Percentiles rank a stretch among this genome's conserved stretches.
These are phyloP conservation scores for Penicillium olsonii DNA, from an alignment of 2,329 filamentous ascomycete genomes.

Conservation along the genomic window DNA sequence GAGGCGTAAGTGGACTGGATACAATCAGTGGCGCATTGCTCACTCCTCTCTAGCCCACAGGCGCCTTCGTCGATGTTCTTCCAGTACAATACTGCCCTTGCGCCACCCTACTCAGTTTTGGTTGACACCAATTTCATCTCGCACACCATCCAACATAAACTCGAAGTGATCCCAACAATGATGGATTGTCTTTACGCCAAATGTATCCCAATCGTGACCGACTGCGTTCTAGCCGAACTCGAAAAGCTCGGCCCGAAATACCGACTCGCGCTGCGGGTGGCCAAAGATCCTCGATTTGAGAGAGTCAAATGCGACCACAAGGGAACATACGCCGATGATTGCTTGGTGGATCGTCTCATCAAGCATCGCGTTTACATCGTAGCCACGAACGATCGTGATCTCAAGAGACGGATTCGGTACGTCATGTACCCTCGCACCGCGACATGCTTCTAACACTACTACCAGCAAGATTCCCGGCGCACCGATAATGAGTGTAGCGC, in stretches of 20 bases:
- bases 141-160: conserved; percentile 87
- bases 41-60: conserved; percentile 58
- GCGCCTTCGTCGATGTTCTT: conserved; percentile 85
- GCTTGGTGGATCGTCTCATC: conserved; percentile 70
- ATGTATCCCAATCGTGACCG: conserved; percentile 83
- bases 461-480: conserved; percentile 69
- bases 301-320: conserved; percentile 87
- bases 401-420: conserved; percentile 74
- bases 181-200: conserved; percentile 95
- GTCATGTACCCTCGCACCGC: background rate
- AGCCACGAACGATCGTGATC: conserved; percentile 68
- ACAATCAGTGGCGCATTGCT: conserved; percentile 1
- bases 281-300: conserved; percentile 86
- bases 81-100: conserved; percentile 80
- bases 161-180: conserved; percentile 81
- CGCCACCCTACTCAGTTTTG: conserved; percentile 78
- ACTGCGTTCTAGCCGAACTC: conserved; percentile 79
- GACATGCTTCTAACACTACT: conserved; percentile 1
- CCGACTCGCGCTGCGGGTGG: conserved; percentile 79
- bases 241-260: conserved; percentile 91
- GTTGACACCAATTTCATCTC: conserved; percentile 90
- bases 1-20: conserved; percentile 20
- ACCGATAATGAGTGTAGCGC: conserved; percentile 72
- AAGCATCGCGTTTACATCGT: conserved; percentile 78
- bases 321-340: conserved; percentile 85